Evolutionary conservation across 345 rosid genomes (phyloP), one percentile per base, ranked within the genome.

Genomic region (Aquilaria sinensis): DNA sequence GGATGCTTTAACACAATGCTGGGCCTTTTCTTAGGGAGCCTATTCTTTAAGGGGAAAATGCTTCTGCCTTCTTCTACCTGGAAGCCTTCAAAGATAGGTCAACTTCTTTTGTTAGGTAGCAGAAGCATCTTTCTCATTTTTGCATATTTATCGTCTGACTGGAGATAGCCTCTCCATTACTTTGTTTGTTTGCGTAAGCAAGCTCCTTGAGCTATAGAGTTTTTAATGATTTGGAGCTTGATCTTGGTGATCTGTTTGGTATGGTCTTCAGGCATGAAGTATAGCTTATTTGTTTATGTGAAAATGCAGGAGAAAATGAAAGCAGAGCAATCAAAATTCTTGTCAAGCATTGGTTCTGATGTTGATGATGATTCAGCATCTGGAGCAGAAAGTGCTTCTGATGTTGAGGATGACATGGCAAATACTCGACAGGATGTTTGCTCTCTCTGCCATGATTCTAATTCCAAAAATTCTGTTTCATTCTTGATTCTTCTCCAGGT

Each of bases 401-500:
- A 73, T 10, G 52, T 67, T 56, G 71, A 70, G 47, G 66, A 71
- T 47, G 79, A 77, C 61, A 52, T 73, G 10, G 76, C 77, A 68
- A 85, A 72, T 59, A 57, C 73, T 57, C 66, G 65, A 34, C 80
- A 83, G 70, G 86, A 81, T 76, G 87, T 83, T 72, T 94, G 99
- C 71, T 81, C 92, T 69, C 95, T 94, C 67, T 94, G 97, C 74
- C 97, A 77, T 58, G 96, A 88, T 76, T 75, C 86, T 16, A 81
- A 79, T 68, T 85, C 97, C 45, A 83, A 69, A 74, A 72, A 57
- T 73, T 91, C 96, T 12, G 81, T 88, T 63, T 88, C 97, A 50
- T 94, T 79, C 78, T 79, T 94, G 70, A 76, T 85, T 82, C 86
- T 85, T 77, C 95, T 94, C 72, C 99, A 94, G 87, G 97, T 88